Evolutionary conservation across 1,284 basidiomycete species (phyloP).

Genomic region (Paramarasmius palmivorus): DNA sequence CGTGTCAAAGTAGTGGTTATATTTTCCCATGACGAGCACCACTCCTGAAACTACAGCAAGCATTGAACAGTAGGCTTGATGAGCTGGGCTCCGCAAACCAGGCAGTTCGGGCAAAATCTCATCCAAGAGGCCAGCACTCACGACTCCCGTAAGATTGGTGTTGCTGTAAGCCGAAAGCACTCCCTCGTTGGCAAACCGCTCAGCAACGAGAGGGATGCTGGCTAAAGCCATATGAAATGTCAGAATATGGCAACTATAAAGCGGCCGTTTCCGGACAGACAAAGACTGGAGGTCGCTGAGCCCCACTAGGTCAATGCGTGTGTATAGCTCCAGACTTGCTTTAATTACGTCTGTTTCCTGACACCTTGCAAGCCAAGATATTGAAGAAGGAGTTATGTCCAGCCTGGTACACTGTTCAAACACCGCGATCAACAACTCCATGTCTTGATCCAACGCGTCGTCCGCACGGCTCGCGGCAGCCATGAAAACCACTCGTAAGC

Average conservation of each 20-base stretch:
- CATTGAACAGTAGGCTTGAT: constrained; percentile 85
- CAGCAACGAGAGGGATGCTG: constrained; percentile 73
- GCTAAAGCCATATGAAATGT: constrained; percentile 88
- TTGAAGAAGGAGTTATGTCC: constrained; percentile 65
- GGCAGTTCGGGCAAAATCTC: constrained; percentile 68
- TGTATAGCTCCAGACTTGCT: constrained; percentile 75
- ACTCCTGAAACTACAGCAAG: constrained; percentile 79
- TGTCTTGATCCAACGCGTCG: constrained; percentile 72
- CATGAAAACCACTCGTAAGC: constrained; percentile 68
- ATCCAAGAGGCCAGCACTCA: constrained; percentile 77
- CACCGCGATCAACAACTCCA: constrained; percentile 79
- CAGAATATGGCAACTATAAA: constrained; percentile 77
- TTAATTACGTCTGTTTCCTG: constrained; percentile 83
- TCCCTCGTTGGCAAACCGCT: constrained; percentile 84
- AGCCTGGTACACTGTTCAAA: constrained; percentile 77
- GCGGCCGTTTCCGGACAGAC: constrained; percentile 59
- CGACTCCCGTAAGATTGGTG: constrained; percentile 74
- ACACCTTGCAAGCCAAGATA: constrained; percentile 77
- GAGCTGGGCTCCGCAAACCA: constrained; percentile 73
- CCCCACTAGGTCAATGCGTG: constrained; percentile 69
- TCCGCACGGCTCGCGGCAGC: constrained; percentile 59
- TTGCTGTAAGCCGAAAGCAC: constrained; percentile 82
- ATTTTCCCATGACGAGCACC: constrained; percentile 61
- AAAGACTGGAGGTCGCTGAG: constrained; percentile 62
- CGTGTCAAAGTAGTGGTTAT: constrained; percentile 83